Evolutionary conservation across 768 basidiomycete species (phyloP).

Genomic region (Suillus ampliporus): DNA sequence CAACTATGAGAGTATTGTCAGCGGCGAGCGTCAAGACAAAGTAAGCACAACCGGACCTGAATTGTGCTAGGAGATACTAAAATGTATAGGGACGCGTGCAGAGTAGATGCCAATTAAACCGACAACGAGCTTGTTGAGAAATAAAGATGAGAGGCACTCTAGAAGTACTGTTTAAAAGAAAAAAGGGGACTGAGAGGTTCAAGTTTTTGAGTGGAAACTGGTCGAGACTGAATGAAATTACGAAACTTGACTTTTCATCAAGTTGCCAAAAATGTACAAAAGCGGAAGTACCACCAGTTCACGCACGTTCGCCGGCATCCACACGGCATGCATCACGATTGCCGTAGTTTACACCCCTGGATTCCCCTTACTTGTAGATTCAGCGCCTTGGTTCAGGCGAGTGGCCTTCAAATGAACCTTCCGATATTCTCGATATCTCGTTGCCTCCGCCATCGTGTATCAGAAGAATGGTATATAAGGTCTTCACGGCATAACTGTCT

Average conservation of each 20-base stretch:
- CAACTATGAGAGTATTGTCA: constrained; percentile 1
- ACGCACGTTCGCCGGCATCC: constrained; percentile 47
- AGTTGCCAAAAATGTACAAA: constrained; percentile 25
- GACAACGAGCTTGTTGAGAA: background rate
- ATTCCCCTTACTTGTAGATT: background rate
- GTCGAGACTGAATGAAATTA: constrained; percentile 47
- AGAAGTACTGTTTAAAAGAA: background rate
- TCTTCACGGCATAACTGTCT: background rate
- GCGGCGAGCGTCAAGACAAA: constrained; percentile 1
- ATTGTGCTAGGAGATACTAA: background rate
- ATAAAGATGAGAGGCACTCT: background rate
- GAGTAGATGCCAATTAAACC: background rate
- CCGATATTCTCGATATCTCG: background rate
- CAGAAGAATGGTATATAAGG: constrained; percentile 2
- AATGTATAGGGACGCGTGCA: background rate
- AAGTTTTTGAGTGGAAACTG: constrained; percentile 31
- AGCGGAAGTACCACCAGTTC: constrained; percentile 27
- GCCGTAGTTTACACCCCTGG: constrained; percentile 20
- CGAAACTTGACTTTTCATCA: constrained; percentile 24
- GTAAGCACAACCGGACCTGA: background rate
- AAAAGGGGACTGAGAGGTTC: background rate
- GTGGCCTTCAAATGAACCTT: constrained; percentile 2
- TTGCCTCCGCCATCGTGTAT: background rate
- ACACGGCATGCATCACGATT: constrained; percentile 24
- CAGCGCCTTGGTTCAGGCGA: background rate